Base-by-base conservation (phyloP, 2,329 filamentous ascomycete species). In the Blastomyces gilchristii region DNA sequence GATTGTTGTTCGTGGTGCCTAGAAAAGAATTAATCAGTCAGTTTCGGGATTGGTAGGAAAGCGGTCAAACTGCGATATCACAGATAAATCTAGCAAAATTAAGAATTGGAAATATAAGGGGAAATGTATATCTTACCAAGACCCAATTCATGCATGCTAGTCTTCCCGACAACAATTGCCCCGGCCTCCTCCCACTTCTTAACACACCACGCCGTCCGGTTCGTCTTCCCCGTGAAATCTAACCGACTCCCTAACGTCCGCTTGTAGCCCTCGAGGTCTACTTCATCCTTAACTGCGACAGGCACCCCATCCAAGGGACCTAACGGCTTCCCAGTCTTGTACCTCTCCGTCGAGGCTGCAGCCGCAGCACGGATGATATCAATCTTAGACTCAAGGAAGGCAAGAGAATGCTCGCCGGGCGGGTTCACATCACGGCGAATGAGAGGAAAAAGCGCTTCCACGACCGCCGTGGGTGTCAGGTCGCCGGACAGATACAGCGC, bases 1-100 rank as follows among this genome's bases (percentile, higher is more conserved):
- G 83, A 70, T 96, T 96, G 73, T 91, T 91, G 67, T 91, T 91
- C n/a, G 83, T 91, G 0, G 88, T 90, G 70, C 94, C 88, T 77
- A 62, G 14, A 49, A 62, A 58, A 57, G 37, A 41, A 34, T 22
- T 28, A 52, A 25, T 22, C 1, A 16, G 14, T 43, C 18, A 57
- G 37, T 8, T 3, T 52, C 14, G 31, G 6, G 49, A 43, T 28
- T 18, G 31, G 22, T 25, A 34, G 16, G 47, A 57, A 49, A 53
- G 22, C 8, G 3, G 49, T 8, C 14, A 34, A 34, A 31, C 18
- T 9, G 31, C 34, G 31, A 54, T 22, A 37, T 37, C 52, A 37
- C 18, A 43, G 25, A 22, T 57, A 16, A 37, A 45, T 14, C 8
- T 0, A 50, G 18, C 0, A 2, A 28, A 12, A 58, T 12, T 6